phyloP scores from a whole-genome alignment of 2,329 filamentous ascomycete genomes.

The Alternaria panax region DNA sequence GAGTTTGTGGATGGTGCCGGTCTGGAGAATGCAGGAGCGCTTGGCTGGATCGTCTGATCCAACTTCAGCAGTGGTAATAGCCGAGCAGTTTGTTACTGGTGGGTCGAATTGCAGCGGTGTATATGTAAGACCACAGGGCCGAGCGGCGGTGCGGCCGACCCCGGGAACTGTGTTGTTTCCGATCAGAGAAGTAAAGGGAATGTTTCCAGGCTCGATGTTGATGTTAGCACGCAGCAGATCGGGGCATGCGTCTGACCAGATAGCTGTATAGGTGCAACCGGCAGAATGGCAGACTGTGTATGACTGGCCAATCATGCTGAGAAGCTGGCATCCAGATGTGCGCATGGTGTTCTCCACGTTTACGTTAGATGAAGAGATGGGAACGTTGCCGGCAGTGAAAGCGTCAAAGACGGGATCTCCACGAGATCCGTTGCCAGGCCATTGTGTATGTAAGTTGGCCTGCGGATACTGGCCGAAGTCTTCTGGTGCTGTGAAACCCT shows the following conservation, averaged over 20 bases:
- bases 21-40: constrained; percentile 27
- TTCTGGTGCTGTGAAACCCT: constrained; percentile 24
- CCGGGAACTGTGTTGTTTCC: constrained; percentile 3
- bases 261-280: constrained; percentile 29
- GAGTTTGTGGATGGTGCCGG: constrained; percentile 25
- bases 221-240: constrained; percentile 29
- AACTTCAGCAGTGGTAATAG: constrained; percentile 22
- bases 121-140: constrained; percentile 31
- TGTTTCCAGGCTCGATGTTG: constrained; percentile 31
- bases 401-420: constrained; percentile 31
- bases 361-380: constrained; percentile 23
- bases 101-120: constrained; percentile 26
- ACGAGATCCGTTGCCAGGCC: constrained; percentile 25
- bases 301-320: constrained; percentile 27
- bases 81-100: constrained; percentile 22
- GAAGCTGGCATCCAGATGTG: constrained; percentile 23
- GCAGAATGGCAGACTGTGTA: constrained; percentile 30
- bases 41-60: constrained; percentile 18
- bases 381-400: constrained; percentile 25
- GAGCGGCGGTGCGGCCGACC: constrained; percentile 23
- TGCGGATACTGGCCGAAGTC: constrained; percentile 24
- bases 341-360: constrained; percentile 30
- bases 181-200: constrained; percentile 23
- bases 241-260: constrained; percentile 34
- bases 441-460: constrained; percentile 29